Percentiles rank a stretch among this genome's conserved stretches.
Conservation (phyloP, 176 grass and related monocot species). For the Eragrostis curvula region DNA sequence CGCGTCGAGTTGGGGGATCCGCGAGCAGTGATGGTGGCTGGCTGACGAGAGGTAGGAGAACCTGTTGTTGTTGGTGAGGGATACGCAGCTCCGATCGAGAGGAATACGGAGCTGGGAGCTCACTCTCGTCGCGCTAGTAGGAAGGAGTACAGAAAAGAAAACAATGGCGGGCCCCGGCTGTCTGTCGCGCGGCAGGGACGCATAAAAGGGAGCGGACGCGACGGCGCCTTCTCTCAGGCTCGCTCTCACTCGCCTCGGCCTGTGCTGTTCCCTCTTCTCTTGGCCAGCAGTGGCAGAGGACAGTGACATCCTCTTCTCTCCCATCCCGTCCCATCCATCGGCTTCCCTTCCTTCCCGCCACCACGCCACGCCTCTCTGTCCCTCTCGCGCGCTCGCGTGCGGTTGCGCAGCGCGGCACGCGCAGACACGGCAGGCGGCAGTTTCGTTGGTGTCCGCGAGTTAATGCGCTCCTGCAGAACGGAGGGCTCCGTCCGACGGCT, state of each 20-base stretch:
- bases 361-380: background rate
- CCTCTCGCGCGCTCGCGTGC: background rate
- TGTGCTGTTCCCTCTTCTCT: background rate
- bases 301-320: conserved; percentile 31
- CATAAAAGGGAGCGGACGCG: background rate
- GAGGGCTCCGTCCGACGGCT: background rate
- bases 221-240: background rate
- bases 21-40: background rate
- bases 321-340: background rate
- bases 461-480: conserved; percentile 35
- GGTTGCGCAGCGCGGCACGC: background rate
- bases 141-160: background rate
- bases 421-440: conserved; percentile 28
- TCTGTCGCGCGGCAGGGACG: background rate
- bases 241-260: background rate
- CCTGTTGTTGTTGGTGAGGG: background rate
- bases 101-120: background rate
- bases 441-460: background rate
- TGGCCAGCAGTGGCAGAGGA: background rate
- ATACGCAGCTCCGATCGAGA: too few species aligned
- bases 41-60: background rate
- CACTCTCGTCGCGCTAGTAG: background rate
- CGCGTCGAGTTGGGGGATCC: too few species aligned
- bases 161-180: background rate
- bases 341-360: background rate